phyloP scores from a whole-genome alignment of 2,329 filamentous ascomycete species.

The Stachybotrys chartarum region DNA sequence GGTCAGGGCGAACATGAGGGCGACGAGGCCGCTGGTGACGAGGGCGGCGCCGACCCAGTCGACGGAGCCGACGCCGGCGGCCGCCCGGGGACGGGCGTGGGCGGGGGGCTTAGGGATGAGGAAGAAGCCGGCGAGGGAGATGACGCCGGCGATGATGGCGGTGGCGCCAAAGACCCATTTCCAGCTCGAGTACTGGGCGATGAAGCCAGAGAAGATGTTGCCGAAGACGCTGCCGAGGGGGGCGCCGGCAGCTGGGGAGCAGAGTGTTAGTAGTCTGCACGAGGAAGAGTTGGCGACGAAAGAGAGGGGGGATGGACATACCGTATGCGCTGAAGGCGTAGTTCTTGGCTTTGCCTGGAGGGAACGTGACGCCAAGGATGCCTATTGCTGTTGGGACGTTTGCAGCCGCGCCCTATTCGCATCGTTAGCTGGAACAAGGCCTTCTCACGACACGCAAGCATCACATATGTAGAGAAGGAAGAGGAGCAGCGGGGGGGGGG shows the following conservation, averaged over 20 bases:
- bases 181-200: constrained; percentile 57
- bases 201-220: constrained; percentile 56
- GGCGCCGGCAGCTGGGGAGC: constrained; percentile 46
- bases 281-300: not conserved
- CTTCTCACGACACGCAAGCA: no score
- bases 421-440: not conserved
- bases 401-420: constrained; percentile 50
- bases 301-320: constrained; percentile 13
- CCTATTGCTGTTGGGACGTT: constrained; percentile 67
- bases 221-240: constrained; percentile 59
- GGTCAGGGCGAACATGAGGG: constrained; percentile 59
- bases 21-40: constrained; percentile 54
- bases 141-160: constrained; percentile 49
- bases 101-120: constrained; percentile 46
- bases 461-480: no score
- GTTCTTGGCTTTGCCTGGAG: constrained; percentile 61
- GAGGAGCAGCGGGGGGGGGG: not conserved
- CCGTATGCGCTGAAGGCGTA: constrained; percentile 61
- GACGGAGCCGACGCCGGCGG: constrained; percentile 30
- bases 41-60: constrained; percentile 62
- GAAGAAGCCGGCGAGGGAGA: constrained; percentile 49
- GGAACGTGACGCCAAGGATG: constrained; percentile 61
- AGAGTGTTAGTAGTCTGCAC: not conserved
- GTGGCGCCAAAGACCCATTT: constrained; percentile 61
- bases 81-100: constrained; percentile 2